Evolutionary conservation across 2,329 filamentous ascomycete genomes (phyloP), one percentile per base, ranked within the genome.

Genomic region (Fusarium begoniae): DNA sequence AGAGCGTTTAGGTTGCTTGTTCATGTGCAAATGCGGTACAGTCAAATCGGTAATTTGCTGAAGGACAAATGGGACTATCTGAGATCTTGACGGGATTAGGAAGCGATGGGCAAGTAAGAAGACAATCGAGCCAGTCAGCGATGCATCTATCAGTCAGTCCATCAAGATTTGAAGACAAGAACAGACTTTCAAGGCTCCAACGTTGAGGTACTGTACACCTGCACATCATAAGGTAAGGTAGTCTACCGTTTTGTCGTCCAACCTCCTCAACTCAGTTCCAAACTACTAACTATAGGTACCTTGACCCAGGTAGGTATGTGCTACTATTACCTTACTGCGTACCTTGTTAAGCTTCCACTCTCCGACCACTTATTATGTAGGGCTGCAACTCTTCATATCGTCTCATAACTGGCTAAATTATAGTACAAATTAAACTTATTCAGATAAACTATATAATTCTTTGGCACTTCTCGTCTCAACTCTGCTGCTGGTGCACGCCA

Each of bases 51-150:
- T 63, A 60, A 73, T 67, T 60, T 66, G 28, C 40, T 72, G 44
- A 47, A 43, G 47, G 45, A 51, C 45, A 43, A 44, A 65, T 61
- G 69, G 69, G 60, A 57, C 57, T 61, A 74, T 73, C 50, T 64
- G 62, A 74, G 71, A 74, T 74, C 62, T 69, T 63, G 54, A 64
- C 48, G 38, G 45, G 30, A 68, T 63, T 71, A 68, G 71, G 62
- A 72, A 73, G 63, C 54, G 67, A 73, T 74, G n/a, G 54, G 28
- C 69, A 69, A 57, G n/a, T 22, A 50, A 30, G 30, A 53, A 63
- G 48, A 40, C 22, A 56, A 47, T 60, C 54, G 48, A 67, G 38
- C 37, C 63, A 61, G 50, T 55, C 45, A 63, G 38, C 43, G 30
- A 30, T 30, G 26, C 17, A 28, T 58, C 35, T 35, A 40, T 67